Evolutionary conservation across 768 basidiomycete genomes (phyloP), one percentile per base, ranked within the genome.

Genomic region (Tulasnella calospora): DNA sequence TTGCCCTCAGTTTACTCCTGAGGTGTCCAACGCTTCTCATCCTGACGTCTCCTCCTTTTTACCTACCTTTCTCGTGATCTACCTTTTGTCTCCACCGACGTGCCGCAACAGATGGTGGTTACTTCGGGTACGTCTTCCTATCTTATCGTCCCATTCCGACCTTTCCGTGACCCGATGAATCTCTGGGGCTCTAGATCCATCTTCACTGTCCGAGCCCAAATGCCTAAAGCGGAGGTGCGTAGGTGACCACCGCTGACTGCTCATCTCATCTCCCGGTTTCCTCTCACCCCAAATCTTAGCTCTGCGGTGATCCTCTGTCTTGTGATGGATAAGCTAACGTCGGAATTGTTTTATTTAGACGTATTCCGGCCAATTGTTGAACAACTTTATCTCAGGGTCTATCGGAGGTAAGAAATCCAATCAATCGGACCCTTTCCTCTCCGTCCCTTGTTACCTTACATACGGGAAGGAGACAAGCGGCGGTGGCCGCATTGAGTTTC

Each of bases 321-420:
- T 30, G 30, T 67, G 61, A 67, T 67, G 30, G 8, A 67, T 12
- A 67, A 35, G 27, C 61, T 69, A 69, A 69, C 51, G 46, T 30
- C 74, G 35, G 35, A 35, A 75, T n/a, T 2, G 36, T 35, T 7
- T n/a, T 30, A 6, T 13, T 10, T 78, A 94, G 92, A 89, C 88
- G 33, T 88, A 87, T 80, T 87, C 92, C 87, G 88, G 86, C 4
- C 87, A 92, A 77, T 87, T 99, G 27, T 82, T 92, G 81, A 98
- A 98, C 86, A 98, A 99, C 84, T 94, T 99, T 82, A 85, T 94
- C 73, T 95, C 98, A 38, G 98, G 98, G 40, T 84, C 92, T 21
- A 84, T 98, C 76, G 98, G 98, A 81, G 97, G 97, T 76, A 55
- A n/a, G 35, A 38, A 51, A 74, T 35, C 73, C 46, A 74, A 74